Evolutionary conservation across 2,329 filamentous ascomycete species (phyloP).

Genomic region (Beauveria pseudobassiana): DNA sequence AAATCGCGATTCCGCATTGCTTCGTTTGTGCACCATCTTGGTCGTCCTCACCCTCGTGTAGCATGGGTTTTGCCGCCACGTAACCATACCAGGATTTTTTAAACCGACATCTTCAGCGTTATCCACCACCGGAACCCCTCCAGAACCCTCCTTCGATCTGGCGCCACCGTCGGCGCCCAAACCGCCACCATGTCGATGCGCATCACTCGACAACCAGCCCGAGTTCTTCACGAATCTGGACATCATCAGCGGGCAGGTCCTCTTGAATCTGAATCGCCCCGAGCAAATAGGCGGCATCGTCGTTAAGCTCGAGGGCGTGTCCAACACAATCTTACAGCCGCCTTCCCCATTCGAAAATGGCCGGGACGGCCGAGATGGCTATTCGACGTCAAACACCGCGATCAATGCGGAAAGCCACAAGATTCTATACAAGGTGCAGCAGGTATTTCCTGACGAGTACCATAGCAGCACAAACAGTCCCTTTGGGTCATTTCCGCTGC

Average conservation of each 20-base stretch:
- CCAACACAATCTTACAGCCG: slow-evolving; percentile 55
- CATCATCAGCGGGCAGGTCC: slow-evolving; percentile 54
- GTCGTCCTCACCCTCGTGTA: not conserved
- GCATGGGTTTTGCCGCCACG: not conserved
- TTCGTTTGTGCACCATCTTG: not conserved
- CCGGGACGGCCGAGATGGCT: slow-evolving; percentile 29
- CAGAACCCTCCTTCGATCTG: not conserved
- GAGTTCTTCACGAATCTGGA: slow-evolving; percentile 78
- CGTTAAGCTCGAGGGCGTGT: slow-evolving; percentile 79
- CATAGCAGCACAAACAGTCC: slow-evolving; percentile 30
- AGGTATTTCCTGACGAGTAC: slow-evolving; percentile 60
- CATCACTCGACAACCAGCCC: slow-evolving; percentile 55
- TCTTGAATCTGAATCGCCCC: slow-evolving; percentile 52
- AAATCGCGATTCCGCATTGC: not conserved
- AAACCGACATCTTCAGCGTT: not conserved
- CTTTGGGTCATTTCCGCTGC: slow-evolving; percentile 50
- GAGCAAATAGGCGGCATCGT: slow-evolving; percentile 66
- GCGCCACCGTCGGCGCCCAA: not conserved
- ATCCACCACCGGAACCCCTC: not conserved
- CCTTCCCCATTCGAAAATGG: slow-evolving; percentile 33
- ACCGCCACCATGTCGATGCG: slow-evolving; percentile 53
- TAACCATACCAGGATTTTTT: not conserved
- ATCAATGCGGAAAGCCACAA: slow-evolving; percentile 56
- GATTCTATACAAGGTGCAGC: slow-evolving; percentile 66
- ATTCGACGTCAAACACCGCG: slow-evolving; percentile 13